Conservation (phyloP, 139 green algal species). For the Micractinium sp. region DNA sequence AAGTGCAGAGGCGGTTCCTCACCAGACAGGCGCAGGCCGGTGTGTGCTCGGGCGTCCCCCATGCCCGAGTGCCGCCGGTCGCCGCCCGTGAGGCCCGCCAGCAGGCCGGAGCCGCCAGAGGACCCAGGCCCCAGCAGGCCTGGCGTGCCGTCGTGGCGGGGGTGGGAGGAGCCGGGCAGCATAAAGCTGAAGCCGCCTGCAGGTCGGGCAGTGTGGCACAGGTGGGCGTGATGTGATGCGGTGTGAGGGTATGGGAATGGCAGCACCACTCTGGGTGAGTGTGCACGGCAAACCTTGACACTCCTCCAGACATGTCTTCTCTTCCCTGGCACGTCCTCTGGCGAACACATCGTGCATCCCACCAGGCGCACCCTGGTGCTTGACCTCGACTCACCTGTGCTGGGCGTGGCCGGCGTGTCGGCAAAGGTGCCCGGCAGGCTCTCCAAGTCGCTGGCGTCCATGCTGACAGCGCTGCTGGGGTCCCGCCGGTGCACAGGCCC, state of each 20-base stretch:
- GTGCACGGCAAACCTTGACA: neutral
- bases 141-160: neutral
- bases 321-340: neutral
- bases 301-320: neutral
- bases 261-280: neutral
- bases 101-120: neutral
- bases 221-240: too few species aligned
- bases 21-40: constrained; percentile 31
- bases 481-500: neutral
- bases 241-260: neutral
- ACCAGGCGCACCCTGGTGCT: neutral
- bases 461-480: neutral
- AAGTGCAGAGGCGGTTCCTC: neutral
- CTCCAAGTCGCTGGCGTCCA: neutral
- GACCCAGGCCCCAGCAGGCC: neutral
- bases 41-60: neutral
- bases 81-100: neutral
- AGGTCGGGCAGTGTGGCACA: neutral
- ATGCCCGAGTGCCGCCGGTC: neutral
- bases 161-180: neutral
- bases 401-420: constrained; percentile 17
- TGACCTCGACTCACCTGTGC: neutral
- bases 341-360: too few species aligned
- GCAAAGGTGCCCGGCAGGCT: neutral
- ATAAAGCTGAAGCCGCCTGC: constrained; percentile 27